Conservation (phyloP, 2,329 filamentous ascomycete genomes). For the Capronia epimyces region DNA sequence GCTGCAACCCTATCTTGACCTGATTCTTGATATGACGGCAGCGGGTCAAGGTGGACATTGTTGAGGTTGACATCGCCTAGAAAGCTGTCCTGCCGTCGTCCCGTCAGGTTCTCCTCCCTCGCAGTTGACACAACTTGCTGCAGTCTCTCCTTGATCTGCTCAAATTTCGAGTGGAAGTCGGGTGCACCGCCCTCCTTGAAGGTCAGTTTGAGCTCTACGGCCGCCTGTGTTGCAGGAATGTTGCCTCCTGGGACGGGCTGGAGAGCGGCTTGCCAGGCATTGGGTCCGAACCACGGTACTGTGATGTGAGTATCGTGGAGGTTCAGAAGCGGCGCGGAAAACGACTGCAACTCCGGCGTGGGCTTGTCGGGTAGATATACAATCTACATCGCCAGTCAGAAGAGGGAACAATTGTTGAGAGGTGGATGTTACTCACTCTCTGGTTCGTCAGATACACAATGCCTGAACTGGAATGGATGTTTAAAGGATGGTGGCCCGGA, state of each 20-base stretch:
- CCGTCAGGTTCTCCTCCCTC: constrained; percentile 53
- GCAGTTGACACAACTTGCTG: constrained; percentile 73
- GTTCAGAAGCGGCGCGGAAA: constrained; percentile 81
- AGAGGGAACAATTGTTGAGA: constrained; percentile 13
- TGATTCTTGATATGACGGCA: constrained; percentile 76
- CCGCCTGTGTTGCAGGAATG: constrained; percentile 66
- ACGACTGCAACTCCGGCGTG: constrained; percentile 69
- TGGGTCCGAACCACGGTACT: constrained; percentile 87
- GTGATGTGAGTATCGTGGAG: constrained; percentile 79
- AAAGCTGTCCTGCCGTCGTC: constrained; percentile 30
- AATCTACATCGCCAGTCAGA: constrained; percentile 51
- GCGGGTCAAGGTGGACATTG: constrained; percentile 72
- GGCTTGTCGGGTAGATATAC: constrained; percentile 76
- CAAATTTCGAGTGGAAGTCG: constrained; percentile 78
- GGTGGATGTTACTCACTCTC: constrained; percentile 53
- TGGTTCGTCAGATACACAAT: constrained; percentile 78
- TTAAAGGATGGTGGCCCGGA: constrained; percentile 58
- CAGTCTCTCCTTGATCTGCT: constrained; percentile 76
- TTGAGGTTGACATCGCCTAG: constrained; percentile 51
- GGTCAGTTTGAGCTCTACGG: constrained; percentile 74
- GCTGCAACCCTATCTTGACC: constrained; percentile 37
- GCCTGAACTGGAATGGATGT: constrained; percentile 67
- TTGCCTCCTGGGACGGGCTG: constrained; percentile 78
- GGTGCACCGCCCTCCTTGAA: constrained; percentile 96
- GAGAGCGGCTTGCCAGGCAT: constrained; percentile 77